phyloP scores from a whole-genome alignment of 306 rosid genomes.

The Dicorynia guianensis region DNA sequence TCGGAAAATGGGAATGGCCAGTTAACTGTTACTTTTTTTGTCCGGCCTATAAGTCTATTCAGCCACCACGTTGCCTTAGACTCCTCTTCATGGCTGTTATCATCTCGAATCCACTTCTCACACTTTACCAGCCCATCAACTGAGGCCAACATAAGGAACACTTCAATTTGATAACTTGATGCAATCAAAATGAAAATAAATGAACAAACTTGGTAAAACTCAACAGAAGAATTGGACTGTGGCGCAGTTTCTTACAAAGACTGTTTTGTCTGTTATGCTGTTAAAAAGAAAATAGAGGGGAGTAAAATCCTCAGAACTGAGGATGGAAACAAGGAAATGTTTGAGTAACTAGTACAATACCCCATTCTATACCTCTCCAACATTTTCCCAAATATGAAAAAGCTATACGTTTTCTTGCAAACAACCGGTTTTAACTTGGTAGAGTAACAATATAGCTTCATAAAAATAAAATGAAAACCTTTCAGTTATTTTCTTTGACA shows the following conservation, averaged over 20 bases:
- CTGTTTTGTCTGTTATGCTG: too few species aligned
- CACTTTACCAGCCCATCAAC: slow-evolving; percentile 95
- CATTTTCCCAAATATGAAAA: background rate
- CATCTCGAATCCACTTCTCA: slow-evolving; percentile 92
- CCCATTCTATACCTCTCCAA: background rate
- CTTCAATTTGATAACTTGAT: slow-evolving; percentile 46
- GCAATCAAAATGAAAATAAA: slow-evolving; percentile 14
- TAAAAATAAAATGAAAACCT: background rate
- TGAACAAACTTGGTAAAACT: slow-evolving; percentile 2
- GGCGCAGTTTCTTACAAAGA: background rate
- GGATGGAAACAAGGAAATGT: background rate
- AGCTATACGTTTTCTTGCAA: background rate
- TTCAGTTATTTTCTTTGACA: background rate
- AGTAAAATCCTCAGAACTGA: background rate
- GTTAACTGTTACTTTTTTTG: slow-evolving; percentile 70
- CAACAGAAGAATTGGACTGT: background rate
- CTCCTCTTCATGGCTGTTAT: slow-evolving; percentile 58
- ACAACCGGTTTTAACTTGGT: background rate
- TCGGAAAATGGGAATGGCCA: slow-evolving; percentile 93
- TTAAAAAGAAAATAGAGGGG: background rate
- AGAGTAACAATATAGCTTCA: background rate
- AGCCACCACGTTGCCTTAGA: slow-evolving; percentile 88
- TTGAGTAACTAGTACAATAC: background rate
- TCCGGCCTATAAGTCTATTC: slow-evolving; percentile 78
- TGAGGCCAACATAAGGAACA: slow-evolving; percentile 54